These are phyloP conservation scores for Huntiella abstrusa DNA, from an alignment of 2,329 filamentous ascomycete genomes.

Conservation along the genomic window DNA sequence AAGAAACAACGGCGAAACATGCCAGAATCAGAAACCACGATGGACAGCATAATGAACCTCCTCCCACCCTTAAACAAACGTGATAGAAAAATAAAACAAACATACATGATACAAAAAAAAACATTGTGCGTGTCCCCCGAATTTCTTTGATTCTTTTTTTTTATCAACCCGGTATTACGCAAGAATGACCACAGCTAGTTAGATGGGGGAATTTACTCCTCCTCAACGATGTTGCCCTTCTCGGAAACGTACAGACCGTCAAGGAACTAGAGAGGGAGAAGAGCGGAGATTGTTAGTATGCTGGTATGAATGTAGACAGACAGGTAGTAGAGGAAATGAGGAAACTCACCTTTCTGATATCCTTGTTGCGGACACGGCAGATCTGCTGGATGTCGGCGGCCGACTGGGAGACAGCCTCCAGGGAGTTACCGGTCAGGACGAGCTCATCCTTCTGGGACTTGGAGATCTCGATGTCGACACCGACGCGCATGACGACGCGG, in stretches of 20 bases:
- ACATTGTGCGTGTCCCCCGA: too few species aligned
- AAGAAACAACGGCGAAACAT: too few species aligned
- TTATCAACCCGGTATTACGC: too few species aligned
- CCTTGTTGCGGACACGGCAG: slow-evolving; percentile 99
- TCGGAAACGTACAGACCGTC: slow-evolving; percentile 99
- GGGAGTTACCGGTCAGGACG: slow-evolving; percentile 75
- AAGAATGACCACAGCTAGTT: not conserved
- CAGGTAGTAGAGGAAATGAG: not conserved
- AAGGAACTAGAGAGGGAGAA: slow-evolving; percentile 52
- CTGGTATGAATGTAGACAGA: not conserved
- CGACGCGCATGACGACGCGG: slow-evolving; percentile 69
- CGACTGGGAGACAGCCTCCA: slow-evolving; percentile 94
- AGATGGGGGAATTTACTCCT: slow-evolving; percentile 25
- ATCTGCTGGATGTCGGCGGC: slow-evolving; percentile 99
- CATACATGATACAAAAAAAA: too few species aligned
- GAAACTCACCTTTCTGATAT: slow-evolving; percentile 84
- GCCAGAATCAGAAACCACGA: too few species aligned
- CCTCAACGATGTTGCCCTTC: slow-evolving; percentile 82
- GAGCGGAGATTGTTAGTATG: slow-evolving; percentile 13
- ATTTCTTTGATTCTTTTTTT: too few species aligned
- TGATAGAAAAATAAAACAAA: too few species aligned
- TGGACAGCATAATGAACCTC: too few species aligned
- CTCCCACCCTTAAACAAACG: too few species aligned
- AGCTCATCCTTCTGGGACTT: slow-evolving; percentile 97
- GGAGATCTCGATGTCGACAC: slow-evolving; percentile 80